phyloP scores from a whole-genome alignment of 371 early-diverging fungal genomes.

The Nematocida ironsii region DNA sequence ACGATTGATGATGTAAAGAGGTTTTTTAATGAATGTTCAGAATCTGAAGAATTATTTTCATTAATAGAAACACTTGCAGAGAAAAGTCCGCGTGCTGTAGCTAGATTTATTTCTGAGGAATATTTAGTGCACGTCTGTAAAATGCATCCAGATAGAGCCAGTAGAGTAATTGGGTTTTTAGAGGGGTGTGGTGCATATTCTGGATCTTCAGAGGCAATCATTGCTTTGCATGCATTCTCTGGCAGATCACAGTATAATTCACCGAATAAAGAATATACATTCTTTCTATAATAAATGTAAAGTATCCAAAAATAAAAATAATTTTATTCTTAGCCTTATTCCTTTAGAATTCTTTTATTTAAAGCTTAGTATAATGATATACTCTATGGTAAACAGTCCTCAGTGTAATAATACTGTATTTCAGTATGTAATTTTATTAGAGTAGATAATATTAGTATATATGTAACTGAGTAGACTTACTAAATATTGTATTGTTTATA shows the following conservation, averaged over 20 bases:
- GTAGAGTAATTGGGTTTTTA: conserved; percentile 1
- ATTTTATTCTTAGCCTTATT: too few species aligned
- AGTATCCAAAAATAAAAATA: background rate
- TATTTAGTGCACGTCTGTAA: conserved; percentile 14
- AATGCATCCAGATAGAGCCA: conserved; percentile 5
- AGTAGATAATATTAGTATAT: too few species aligned
- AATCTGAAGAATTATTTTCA: conserved; percentile 29
- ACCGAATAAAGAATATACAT: conserved; percentile 2
- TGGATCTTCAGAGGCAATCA: background rate
- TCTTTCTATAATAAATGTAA: conserved; percentile 5
- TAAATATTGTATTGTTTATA: too few species aligned
- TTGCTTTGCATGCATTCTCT: background rate
- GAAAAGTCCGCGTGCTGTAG: conserved; percentile 5
- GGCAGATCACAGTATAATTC: background rate
- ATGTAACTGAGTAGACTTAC: too few species aligned
- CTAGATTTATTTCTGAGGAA: conserved; percentile 24
- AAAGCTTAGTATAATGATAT: too few species aligned
- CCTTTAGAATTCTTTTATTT: too few species aligned
- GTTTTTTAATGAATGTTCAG: conserved; percentile 34
- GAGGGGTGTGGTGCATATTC: background rate
- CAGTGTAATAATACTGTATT: too few species aligned
- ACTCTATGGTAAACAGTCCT: too few species aligned
- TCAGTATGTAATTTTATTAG: too few species aligned
- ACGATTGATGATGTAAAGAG: conserved; percentile 22
- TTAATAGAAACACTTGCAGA: conserved; percentile 18